A percentile compares a stretch with the other conserved stretches of the same genome.
phyloP scores from a whole-genome alignment of 352 stramenopile species.

The Phytophthora palmivora region DNA sequence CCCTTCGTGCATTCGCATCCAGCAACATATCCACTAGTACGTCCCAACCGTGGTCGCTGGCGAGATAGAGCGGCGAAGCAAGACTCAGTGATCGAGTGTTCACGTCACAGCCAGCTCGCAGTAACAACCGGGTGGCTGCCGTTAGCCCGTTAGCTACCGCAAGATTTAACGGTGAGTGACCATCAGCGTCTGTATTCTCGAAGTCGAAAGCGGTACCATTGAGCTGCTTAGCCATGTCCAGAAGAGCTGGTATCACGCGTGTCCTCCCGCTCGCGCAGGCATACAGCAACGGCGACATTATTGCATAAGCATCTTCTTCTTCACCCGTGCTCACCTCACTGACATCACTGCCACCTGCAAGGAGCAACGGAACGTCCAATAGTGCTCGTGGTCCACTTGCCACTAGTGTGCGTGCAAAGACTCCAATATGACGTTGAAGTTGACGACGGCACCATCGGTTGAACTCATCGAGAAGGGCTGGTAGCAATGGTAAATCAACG shows the following conservation, averaged over 20 bases:
- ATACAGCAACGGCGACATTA: slow-evolving; percentile 64
- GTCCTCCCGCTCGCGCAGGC: slow-evolving; percentile 67
- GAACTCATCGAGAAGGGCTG: slow-evolving; percentile 66
- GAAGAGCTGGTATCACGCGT: slow-evolving; percentile 49
- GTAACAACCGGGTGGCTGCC: slow-evolving; percentile 48
- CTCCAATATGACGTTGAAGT: slow-evolving; percentile 12
- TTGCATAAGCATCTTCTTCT: slow-evolving; percentile 14
- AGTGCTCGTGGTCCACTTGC: slow-evolving; percentile 40
- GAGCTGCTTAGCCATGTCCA: slow-evolving; percentile 37
- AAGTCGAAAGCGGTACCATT: slow-evolving; percentile 35
- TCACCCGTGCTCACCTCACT: slow-evolving; percentile 4
- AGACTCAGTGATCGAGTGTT: slow-evolving; percentile 71
- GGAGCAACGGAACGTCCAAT: slow-evolving; percentile 65
- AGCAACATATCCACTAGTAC: slow-evolving; percentile 73
- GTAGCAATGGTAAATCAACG: slow-evolving; percentile 63
- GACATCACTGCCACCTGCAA: slow-evolving; percentile 1
- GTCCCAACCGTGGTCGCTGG: slow-evolving; percentile 79
- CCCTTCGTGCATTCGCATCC: slow-evolving; percentile 43
- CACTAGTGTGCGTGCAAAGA: slow-evolving; percentile 64
- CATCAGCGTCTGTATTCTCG: slow-evolving; percentile 75
- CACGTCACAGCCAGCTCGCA: slow-evolving; percentile 57
- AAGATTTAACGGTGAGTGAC: slow-evolving; percentile 65
- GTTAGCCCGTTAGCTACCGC: slow-evolving; percentile 65
- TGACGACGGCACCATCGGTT: slow-evolving; percentile 25
- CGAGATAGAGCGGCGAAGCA: slow-evolving; percentile 80